Base-by-base conservation (phyloP, 2,329 filamentous ascomycete species). In the Fusarium newnesense region DNA sequence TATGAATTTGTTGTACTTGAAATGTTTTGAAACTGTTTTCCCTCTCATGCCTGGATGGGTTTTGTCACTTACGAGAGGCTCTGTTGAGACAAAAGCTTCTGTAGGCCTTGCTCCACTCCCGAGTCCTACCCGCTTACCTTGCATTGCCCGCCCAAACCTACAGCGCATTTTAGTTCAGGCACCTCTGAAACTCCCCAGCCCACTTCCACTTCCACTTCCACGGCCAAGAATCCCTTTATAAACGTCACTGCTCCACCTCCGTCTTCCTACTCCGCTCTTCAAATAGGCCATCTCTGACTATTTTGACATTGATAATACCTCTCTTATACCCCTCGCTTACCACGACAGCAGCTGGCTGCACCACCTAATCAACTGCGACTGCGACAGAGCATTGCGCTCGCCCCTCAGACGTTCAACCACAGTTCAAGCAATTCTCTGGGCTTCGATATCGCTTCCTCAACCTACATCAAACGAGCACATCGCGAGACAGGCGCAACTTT, bases 181-280 rank as follows among this genome's bases (percentile, higher is more conserved):
- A 75, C 64, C 72, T 76, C 52, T 75, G 74, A 77, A 77, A 77
- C 75, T 56, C 46, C 57, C 64, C 42, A 72, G 49, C 60, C 69
- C 66, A 70, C 60, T 57, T 58, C 37, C 57, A 68, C 56, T 26
- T 58, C 72, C 65, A 69, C 64, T 56, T 57, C 43, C 52, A 67
- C 56, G n/a, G 37, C 43, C 64, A 53, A 68, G 58, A n/a, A 64
- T 69, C 66, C 62, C 60, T 67, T 61, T 66, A 56, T 61, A 56
- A 77, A 77, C 76, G 76, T 78, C 76, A 78, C 76, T 74, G 60
- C 64, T 68, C 70, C 71, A 64, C 60, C 62, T 66, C 24, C 70
- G 66, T 50, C 54, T 40, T 46, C 40, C 54, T 42, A 36, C 59
- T 70, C 66, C 57, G 57, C 66, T 65, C 66, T 73, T 68, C 49